Evolutionary conservation across 225 moss, liverwort and hornwort species (phyloP).

Genomic region (Marchantia polymorpha): DNA sequence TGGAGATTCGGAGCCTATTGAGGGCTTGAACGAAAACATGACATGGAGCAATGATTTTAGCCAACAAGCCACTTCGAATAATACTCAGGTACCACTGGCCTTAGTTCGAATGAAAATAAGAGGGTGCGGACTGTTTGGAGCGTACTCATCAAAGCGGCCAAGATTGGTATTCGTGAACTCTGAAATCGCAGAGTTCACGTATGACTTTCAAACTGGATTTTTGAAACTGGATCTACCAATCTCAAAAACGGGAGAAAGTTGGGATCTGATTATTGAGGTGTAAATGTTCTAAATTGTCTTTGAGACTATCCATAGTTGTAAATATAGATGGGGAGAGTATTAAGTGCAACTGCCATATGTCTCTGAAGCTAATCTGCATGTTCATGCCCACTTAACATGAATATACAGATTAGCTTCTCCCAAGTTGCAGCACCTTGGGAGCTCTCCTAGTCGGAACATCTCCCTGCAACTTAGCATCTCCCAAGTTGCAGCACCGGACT

Average conservation of each 20-base stretch:
- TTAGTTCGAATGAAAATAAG: slow-evolving; percentile 54
- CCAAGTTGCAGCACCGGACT: too few species aligned
- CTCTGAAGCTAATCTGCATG: too few species aligned
- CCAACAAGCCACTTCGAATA: neutral
- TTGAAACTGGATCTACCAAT: slow-evolving; percentile 52
- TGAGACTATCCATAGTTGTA: too few species aligned
- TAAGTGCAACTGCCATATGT: too few species aligned
- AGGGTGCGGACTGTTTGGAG: slow-evolving; percentile 77
- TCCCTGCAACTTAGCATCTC: too few species aligned
- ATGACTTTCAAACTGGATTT: slow-evolving; percentile 56
- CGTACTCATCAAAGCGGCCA: slow-evolving; percentile 59
- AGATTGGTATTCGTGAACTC: slow-evolving; percentile 39
- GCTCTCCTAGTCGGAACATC: too few species aligned
- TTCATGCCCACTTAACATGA: too few species aligned
- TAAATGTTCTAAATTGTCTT: slow-evolving; percentile 10
- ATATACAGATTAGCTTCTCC: too few species aligned
- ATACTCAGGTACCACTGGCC: slow-evolving; percentile 22
- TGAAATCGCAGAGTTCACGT: slow-evolving; percentile 32
- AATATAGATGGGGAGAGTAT: too few species aligned
- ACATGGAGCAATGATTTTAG: neutral
- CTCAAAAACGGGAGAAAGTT: slow-evolving; percentile 44
- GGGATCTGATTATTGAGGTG: slow-evolving; percentile 52
- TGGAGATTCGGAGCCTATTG: slow-evolving; percentile 33
- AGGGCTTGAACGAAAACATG: slow-evolving; percentile 18
- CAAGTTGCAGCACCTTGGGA: too few species aligned